A percentile compares a stretch with the other conserved stretches of the same genome.
Evolutionary conservation across 2,329 filamentous ascomycete genomes (phyloP).

Genomic region (Xylariaceae sp.): DNA sequence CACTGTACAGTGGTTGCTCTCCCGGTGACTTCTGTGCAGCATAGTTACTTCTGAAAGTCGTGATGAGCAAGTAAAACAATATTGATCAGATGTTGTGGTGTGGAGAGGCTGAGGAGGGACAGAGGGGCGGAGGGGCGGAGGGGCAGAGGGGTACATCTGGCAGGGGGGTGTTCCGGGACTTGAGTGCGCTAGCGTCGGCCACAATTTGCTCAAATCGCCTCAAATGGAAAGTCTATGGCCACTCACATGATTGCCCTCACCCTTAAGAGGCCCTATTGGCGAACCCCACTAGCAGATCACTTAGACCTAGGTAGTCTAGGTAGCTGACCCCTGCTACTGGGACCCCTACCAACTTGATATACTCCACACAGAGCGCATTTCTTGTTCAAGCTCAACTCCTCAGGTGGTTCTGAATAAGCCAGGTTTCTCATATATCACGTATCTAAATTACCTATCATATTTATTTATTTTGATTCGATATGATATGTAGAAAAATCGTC

Average conservation of each 20-base stretch:
- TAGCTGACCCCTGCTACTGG: too few relatives aligned
- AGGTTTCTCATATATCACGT: too few relatives aligned
- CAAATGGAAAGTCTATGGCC: constrained; percentile 37
- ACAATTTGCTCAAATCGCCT: constrained; percentile 59
- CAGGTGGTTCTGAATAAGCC: too few relatives aligned
- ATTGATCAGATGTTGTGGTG: not conserved
- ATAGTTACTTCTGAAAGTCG: not conserved
- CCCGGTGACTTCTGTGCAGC: too few relatives aligned
- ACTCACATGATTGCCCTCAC: constrained; percentile 19
- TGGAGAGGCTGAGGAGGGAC: constrained; percentile 2
- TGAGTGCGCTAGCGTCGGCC: constrained; percentile 14
- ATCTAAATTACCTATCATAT: too few relatives aligned
- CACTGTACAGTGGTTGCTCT: too few relatives aligned
- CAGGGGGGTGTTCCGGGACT: not conserved
- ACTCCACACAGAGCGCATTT: not conserved
- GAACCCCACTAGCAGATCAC: not conserved
- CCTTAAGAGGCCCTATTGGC: not conserved
- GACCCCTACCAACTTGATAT: not conserved
- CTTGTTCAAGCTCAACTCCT: too few relatives aligned
- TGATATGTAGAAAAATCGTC: too few relatives aligned
- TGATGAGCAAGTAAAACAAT: constrained; percentile 18
- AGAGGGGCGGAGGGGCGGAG: constrained; percentile 4
- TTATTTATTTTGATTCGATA: too few relatives aligned
- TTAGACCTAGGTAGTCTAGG: too few relatives aligned
- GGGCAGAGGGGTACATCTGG: not conserved